These are phyloP conservation scores for Fraxinus floribunda DNA, from an alignment of 305 asterid species.

Conservation along the genomic window DNA sequence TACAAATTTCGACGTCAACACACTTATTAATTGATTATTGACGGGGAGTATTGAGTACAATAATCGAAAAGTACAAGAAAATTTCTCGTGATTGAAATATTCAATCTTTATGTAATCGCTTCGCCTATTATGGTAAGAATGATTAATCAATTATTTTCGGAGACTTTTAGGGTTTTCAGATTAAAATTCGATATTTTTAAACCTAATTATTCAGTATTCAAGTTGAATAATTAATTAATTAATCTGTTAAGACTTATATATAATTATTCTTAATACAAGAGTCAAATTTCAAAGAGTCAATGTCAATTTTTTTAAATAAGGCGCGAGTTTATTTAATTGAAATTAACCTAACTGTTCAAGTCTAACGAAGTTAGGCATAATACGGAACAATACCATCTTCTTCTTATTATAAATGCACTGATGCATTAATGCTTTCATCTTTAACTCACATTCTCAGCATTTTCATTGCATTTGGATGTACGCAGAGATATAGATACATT, in stretches of 20 bases:
- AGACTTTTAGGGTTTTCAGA: neutral
- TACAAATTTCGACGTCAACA: too few relatives aligned
- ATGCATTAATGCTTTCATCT: neutral
- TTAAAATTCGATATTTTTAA: neutral
- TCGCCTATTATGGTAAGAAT: neutral
- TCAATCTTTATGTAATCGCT: neutral
- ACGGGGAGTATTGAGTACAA: neutral
- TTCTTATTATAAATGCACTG: neutral
- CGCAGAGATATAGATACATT: neutral
- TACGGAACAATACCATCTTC: neutral
- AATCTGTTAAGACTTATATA: neutral
- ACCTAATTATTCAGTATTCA: neutral
- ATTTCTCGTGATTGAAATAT: neutral
- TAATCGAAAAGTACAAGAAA: neutral
- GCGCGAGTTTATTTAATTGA: neutral
- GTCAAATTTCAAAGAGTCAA: neutral
- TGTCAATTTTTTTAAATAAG: neutral
- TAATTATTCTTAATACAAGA: neutral
- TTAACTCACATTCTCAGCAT: neutral
- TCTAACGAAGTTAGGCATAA: constrained; percentile 2
- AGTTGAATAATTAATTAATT: neutral
- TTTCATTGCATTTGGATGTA: neutral
- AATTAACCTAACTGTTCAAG: neutral
- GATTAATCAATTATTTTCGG: neutral
- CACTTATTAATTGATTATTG: neutral